Evolutionary conservation across 2,329 filamentous ascomycete genomes (phyloP), one percentile per base, ranked within the genome.

Genomic region (Fusarium euwallaceae): DNA sequence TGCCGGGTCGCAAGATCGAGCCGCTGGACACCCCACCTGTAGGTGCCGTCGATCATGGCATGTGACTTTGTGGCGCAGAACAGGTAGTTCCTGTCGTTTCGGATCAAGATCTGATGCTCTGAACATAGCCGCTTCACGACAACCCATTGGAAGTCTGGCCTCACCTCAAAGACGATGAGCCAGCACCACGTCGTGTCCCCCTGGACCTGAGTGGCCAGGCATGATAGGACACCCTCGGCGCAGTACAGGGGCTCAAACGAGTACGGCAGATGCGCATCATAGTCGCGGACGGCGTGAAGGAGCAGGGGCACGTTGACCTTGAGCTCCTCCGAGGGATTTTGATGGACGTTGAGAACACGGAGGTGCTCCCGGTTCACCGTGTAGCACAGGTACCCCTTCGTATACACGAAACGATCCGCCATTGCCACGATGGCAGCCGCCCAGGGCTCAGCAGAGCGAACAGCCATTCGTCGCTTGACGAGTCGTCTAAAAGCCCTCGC

Each of bases 1-100:
- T 79, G 79, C 3, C 78, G 70, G 1, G 78, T 80, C 10, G 70
- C 61, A 39, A 93, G 80, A 70, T 88, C 80, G 70, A 88, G 88
- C 4, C 88, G 88, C 34, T 85, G 83, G 36, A 95, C 83, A 0
- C 87, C 82, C 93, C 93, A 95, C 78, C 90, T 88, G 36, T 86
- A 87, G 71, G 88, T 86, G 0, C 88, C 90, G 75, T 91, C 87
- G 2, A 83, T 81, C 6, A 86, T 87, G 4, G 84, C 78, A 8
- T 87, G 86, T 0, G 88, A 91, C 79, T 91, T 89, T 0, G 90
- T 92, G 6, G 92, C 93, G 74, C 90, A 93, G 77, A 92, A 92
- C 4, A 95, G 84, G 79, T 89, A 91, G 2, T 86, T 78, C 2
- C 80, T 76, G 68, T 90, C 90, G 71, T 94, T 92, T 11, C 93